Evolutionary conservation across 345 rosid species (phyloP).

Genomic region (Eucalyptus marginata): DNA sequence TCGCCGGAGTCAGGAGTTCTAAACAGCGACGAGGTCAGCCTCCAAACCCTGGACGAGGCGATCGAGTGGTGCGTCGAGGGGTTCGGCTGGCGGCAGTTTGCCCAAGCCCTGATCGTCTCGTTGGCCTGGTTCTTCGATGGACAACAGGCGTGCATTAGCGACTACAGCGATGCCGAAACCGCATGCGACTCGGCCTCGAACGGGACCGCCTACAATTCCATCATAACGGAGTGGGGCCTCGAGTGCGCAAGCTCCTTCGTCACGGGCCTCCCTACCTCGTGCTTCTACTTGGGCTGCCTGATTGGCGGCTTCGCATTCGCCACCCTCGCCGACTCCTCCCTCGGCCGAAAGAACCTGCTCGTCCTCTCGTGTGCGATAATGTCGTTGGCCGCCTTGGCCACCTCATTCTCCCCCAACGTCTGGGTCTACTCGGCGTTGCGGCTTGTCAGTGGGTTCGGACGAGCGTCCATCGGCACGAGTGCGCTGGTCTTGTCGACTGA

Average conservation of each 20-base stretch:
- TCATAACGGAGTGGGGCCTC: conserved; percentile 11
- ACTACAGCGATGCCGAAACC: background rate
- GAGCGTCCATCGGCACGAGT: conserved; percentile 14
- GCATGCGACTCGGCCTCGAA: conserved; percentile 2
- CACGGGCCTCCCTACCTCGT: conserved; percentile 5
- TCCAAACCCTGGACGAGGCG: background rate
- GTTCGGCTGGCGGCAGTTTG: background rate
- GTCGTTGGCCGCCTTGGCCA: conserved; percentile 20
- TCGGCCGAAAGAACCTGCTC: conserved; percentile 27
- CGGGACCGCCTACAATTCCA: background rate
- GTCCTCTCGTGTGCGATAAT: conserved; percentile 10
- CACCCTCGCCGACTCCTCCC: conserved; percentile 14
- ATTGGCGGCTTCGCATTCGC: conserved; percentile 20
- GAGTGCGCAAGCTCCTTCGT: conserved; percentile 1
- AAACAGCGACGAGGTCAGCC: background rate
- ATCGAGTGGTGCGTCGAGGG: background rate
- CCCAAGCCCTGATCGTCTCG: conserved; percentile 7
- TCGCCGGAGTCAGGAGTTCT: background rate
- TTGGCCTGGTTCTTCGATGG: conserved; percentile 8
- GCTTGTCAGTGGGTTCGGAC: conserved; percentile 14
- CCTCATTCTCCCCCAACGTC: conserved; percentile 12
- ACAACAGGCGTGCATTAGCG: conserved; percentile 7
- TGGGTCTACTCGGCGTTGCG: conserved; percentile 25
- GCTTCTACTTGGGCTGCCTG: conserved; percentile 14
- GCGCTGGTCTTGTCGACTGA: conserved; percentile 32